Evolutionary conservation across 202 grass and related monocot species (phyloP), one percentile per base, ranked within the genome.

Genomic region (Setaria italica): DNA sequence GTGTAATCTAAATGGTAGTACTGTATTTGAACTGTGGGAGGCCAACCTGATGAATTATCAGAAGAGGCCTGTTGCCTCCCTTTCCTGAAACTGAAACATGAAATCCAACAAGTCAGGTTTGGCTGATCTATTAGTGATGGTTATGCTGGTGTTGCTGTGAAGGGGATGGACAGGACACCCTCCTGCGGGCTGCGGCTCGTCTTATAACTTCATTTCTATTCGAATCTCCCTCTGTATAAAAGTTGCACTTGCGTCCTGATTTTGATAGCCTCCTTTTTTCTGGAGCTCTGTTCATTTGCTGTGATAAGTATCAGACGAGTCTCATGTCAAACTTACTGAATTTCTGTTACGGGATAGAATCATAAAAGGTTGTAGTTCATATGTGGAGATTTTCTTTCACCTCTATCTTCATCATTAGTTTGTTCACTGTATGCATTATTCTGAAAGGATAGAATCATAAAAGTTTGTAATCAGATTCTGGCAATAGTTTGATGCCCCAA

Each of bases 271-370:
- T 56, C 7, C 15, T 53, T 16, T 41, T 41, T 1, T 84, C 34
- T 64, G 8, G 45, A 51, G 65, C 72, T 62, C 6, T 41, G 8
- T 74, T 80, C 33, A 51, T 77, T 72, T 53, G 8, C 41, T 59
- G 41, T 41, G 17, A 54, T 37, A 72, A 80, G 29, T 43, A 67
- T 79, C 21, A 43, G 58, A 66, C 46, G 51, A 49, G 13, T 82
- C 35, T 49, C 42, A 43, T 70, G 17, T 63, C 6, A 67, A 57
- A 46, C 56, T 72, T 16, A 9, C 80, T 63, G 60, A 29, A 51
- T 85, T 53, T 85, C 72, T 84, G 29, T 93, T 86, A 33, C 88
- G 90, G 88, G 87, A 92, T 89, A 82, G 90, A 90, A 85, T 91
- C 88, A 72, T 89, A 92, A 84, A 94, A 92, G 84, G 95, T 90